Conservation (phyloP, 2,329 filamentous ascomycete species). For the Apiospora kogelbergensis region DNA sequence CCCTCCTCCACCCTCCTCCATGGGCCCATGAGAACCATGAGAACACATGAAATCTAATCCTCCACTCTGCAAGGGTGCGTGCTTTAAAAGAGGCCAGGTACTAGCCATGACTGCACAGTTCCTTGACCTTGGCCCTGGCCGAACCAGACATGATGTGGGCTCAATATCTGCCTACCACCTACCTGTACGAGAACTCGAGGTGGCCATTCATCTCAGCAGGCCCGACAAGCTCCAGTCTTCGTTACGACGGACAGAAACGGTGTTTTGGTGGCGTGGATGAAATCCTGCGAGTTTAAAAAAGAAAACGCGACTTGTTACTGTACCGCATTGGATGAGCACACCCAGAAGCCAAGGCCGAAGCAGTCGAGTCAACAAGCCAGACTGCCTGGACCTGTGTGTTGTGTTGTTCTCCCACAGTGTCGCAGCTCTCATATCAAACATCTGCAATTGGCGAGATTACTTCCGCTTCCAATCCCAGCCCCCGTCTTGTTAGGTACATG, state of each 20-base stretch:
- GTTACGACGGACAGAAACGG: not conserved
- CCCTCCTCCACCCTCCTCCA: too few relatives aligned
- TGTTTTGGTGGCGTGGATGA: not conserved
- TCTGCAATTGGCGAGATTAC: conserved; percentile 28
- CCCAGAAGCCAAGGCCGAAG: not conserved
- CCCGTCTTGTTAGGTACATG: conserved; percentile 20
- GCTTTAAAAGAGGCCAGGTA: conserved; percentile 1
- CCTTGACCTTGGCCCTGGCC: not conserved
- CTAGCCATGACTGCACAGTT: not conserved
- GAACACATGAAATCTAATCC: conserved; percentile 1
- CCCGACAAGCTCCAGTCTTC: not conserved
- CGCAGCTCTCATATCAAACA: conserved; percentile 25
- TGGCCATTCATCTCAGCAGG: not conserved
- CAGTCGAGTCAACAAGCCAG: conserved; percentile 4
- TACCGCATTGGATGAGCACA: not conserved
- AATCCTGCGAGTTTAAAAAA: not conserved
- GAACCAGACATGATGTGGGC: not conserved
- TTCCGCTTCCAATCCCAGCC: conserved; percentile 15
- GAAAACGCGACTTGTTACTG: not conserved
- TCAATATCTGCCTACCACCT: not conserved
- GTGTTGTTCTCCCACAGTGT: conserved; percentile 17
- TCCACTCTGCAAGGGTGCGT: conserved; percentile 5
- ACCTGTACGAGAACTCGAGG: not conserved
- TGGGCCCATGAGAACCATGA: not conserved
- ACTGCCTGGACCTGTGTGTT: not conserved